A percentile compares a stretch with the other conserved stretches of the same genome.
phyloP scores from a whole-genome alignment of 306 rosid species.

The Purshia tridentata region DNA sequence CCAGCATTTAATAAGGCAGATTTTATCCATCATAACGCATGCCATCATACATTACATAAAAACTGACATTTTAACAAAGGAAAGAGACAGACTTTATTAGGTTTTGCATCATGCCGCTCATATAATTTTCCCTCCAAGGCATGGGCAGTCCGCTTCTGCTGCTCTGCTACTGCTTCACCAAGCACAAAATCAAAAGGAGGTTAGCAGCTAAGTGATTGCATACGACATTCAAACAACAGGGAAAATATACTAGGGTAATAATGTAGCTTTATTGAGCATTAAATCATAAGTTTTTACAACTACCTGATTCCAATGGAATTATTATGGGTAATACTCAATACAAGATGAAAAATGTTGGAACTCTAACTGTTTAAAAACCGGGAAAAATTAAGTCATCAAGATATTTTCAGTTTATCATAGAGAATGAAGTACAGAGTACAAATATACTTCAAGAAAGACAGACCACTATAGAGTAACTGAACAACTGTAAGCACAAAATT shows the following conservation, averaged over 20 bases:
- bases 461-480: neutral
- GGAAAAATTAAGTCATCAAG: neutral
- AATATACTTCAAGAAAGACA: neutral
- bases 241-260: neutral
- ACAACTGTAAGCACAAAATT: neutral
- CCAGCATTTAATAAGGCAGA: slow-evolving; percentile 13
- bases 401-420: neutral
- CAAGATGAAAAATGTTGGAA: neutral
- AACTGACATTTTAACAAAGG: slow-evolving; percentile 21
- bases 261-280: neutral
- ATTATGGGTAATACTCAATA: neutral
- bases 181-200: slow-evolving; percentile 24
- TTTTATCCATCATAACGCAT: slow-evolving; percentile 13
- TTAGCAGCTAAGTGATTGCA: slow-evolving; percentile 31
- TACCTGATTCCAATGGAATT: neutral
- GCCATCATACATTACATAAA: slow-evolving; percentile 15
- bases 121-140: slow-evolving; percentile 57
- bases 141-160: slow-evolving; percentile 69
- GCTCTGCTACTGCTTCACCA: slow-evolving; percentile 64
- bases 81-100: slow-evolving; percentile 67
- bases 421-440: neutral
- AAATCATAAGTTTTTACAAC: neutral
- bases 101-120: slow-evolving; percentile 66
- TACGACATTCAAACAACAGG: neutral
- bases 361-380: neutral